phyloP scores from a whole-genome alignment of 495 filamentous ascomycete genomes.

The Bacidia rubella region DNA sequence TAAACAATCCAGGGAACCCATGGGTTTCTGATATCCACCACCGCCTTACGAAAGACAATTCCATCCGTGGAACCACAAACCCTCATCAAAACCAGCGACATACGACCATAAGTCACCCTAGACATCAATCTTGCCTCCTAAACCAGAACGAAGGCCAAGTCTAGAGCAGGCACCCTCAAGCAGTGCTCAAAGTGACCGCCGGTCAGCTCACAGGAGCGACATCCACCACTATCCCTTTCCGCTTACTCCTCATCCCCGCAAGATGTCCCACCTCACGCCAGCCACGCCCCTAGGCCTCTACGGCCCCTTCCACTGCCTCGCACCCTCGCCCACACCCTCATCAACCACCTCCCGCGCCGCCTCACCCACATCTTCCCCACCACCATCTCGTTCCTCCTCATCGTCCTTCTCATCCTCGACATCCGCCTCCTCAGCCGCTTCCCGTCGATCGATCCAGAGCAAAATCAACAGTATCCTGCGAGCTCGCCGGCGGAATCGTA shows the following conservation, averaged over 20 bases:
- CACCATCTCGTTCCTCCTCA: constrained; percentile 17
- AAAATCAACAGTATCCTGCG: constrained; percentile 7
- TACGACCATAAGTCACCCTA: too few species aligned
- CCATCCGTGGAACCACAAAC: too few species aligned
- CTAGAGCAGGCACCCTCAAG: too few species aligned
- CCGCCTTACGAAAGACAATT: too few species aligned
- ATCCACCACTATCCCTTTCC: neutral
- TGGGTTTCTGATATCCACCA: too few species aligned
- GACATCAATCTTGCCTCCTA: too few species aligned
- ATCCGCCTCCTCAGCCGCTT: constrained; percentile 22
- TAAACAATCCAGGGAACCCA: too few species aligned
- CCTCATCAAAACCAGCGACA: too few species aligned
- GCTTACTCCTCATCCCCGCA: neutral
- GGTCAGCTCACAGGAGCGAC: too few species aligned
- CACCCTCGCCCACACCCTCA: constrained; percentile 17
- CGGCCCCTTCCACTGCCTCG: constrained; percentile 4
- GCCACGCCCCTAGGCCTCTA: neutral
- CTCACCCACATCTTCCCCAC: constrained; percentile 20
- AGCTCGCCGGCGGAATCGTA: neutral
- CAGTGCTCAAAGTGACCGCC: too few species aligned
- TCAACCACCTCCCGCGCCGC: constrained; percentile 14
- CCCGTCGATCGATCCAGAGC: constrained; percentile 18
- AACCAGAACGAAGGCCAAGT: too few species aligned
- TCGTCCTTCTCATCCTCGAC: constrained; percentile 23
- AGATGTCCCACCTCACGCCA: constrained; percentile 5